phyloP scores from a whole-genome alignment of 2,329 filamentous ascomycete genomes.

The Aspergillus puulaauensis region DNA sequence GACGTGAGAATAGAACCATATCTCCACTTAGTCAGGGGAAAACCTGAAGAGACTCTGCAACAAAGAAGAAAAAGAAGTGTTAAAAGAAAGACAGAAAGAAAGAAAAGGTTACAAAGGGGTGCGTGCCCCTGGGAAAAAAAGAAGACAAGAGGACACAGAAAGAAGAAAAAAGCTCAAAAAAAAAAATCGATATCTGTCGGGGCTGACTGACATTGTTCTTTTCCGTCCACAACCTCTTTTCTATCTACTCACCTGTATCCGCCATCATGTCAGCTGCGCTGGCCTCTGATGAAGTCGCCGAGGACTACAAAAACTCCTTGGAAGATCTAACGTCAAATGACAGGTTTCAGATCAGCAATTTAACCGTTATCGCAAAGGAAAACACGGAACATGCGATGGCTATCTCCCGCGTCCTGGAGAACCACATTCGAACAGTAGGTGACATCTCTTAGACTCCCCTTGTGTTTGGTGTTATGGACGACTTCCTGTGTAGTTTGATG shows the following conservation, averaged over 20 bases:
- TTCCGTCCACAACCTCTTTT: slow-evolving; percentile 6
- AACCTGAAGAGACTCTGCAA: slow-evolving; percentile 11
- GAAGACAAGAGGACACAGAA: slow-evolving; percentile 9
- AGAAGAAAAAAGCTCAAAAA: slow-evolving; percentile 9
- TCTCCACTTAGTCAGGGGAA: slow-evolving; percentile 19
- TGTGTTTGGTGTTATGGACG: slow-evolving; percentile 1
- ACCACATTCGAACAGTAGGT: slow-evolving; percentile 93
- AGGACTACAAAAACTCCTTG: slow-evolving; percentile 90
- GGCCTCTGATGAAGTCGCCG: slow-evolving; percentile 79
- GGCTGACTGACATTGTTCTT: not conserved
- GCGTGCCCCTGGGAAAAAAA: slow-evolving; percentile 9
- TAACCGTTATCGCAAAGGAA: slow-evolving; percentile 96
- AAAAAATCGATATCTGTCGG: not conserved
- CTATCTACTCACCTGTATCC: slow-evolving; percentile 18
- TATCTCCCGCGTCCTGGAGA: slow-evolving; percentile 85
- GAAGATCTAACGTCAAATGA: slow-evolving; percentile 90
- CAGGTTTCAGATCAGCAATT: slow-evolving; percentile 92
- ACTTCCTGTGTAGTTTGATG: slow-evolving; percentile 23
- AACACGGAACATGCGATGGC: slow-evolving; percentile 93
- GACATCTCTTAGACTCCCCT: slow-evolving; percentile 14
- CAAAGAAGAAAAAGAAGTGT: slow-evolving; percentile 19
- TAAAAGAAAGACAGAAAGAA: slow-evolving; percentile 11
- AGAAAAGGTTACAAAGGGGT: slow-evolving; percentile 12
- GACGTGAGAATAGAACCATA: slow-evolving; percentile 21
- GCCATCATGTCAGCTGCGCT: slow-evolving; percentile 63